A percentile compares a stretch with the other conserved stretches of the same genome.
Conservation (phyloP, 108 stramenopile genomes). For the Bacterosira constricta region DNA sequence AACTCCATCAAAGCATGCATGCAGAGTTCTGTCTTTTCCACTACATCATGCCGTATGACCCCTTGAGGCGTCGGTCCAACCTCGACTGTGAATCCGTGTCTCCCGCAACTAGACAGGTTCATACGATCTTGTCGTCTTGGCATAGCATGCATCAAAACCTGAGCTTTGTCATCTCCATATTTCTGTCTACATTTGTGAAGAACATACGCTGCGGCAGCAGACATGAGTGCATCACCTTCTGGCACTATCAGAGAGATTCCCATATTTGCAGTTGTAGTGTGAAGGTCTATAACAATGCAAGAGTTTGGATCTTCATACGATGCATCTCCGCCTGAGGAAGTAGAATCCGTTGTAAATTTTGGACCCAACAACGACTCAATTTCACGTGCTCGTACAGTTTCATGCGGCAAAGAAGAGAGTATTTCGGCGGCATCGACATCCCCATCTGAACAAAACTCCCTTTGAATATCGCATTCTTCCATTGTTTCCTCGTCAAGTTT, state of each 20-base stretch:
- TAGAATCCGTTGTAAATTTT: constrained; percentile 40
- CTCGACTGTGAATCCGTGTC: constrained; percentile 81
- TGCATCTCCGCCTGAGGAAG: background rate
- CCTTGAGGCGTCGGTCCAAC: constrained; percentile 85
- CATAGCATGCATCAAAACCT: constrained; percentile 69
- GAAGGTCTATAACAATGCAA: constrained; percentile 81
- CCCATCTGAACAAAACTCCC: constrained; percentile 15
- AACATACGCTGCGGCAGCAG: constrained; percentile 79
- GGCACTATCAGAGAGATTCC: constrained; percentile 78
- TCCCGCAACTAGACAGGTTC: constrained; percentile 69
- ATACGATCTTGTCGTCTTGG: constrained; percentile 59
- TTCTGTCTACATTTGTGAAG: constrained; percentile 45
- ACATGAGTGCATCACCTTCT: constrained; percentile 66
- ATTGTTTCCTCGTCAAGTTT: background rate
- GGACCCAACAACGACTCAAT: constrained; percentile 75
- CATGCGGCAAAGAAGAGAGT: constrained; percentile 36
- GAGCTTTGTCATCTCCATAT: constrained; percentile 40
- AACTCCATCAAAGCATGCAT: constrained; percentile 70
- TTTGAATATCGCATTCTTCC: constrained; percentile 22
- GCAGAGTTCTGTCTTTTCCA: constrained; percentile 71
- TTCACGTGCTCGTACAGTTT: constrained; percentile 70
- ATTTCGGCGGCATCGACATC: background rate
- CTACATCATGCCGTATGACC: constrained; percentile 79
- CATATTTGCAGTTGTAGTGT: constrained; percentile 87
- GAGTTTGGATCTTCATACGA: constrained; percentile 30